Evolutionary conservation across 2,329 filamentous ascomycete genomes (phyloP).

Genomic region (Fusarium coffeatum): DNA sequence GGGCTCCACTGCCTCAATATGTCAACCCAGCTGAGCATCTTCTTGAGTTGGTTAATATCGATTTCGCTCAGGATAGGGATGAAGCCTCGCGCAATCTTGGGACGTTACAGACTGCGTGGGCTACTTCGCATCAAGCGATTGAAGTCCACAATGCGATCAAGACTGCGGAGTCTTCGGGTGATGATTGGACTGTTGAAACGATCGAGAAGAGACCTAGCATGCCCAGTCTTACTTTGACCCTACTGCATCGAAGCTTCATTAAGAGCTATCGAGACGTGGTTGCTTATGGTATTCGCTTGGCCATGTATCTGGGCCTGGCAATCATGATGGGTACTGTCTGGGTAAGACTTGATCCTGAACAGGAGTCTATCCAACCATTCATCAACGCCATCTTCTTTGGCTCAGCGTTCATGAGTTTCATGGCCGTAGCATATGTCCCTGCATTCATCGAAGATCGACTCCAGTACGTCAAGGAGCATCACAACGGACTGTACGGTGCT

Average conservation of each 20-base stretch:
- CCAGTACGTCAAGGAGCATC: slow-evolving; percentile 69
- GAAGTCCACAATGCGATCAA: slow-evolving; percentile 42
- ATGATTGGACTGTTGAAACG: slow-evolving; percentile 27
- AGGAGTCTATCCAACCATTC: slow-evolving; percentile 81
- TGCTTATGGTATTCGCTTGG: slow-evolving; percentile 83
- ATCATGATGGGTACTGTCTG: slow-evolving; percentile 92
- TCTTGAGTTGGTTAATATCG: slow-evolving; percentile 81
- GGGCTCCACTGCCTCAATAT: slow-evolving; percentile 72
- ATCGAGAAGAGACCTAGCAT: slow-evolving; percentile 55
- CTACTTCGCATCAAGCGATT: slow-evolving; percentile 35
- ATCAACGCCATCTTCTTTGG: slow-evolving; percentile 86
- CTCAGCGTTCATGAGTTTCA: slow-evolving; percentile 81
- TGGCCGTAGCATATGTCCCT: slow-evolving; percentile 87
- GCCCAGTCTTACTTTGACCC: slow-evolving; percentile 66
- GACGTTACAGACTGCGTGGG: slow-evolving; percentile 45
- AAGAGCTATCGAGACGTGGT: slow-evolving; percentile 88
- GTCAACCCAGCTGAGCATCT: slow-evolving; percentile 85
- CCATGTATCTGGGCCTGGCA: slow-evolving; percentile 81
- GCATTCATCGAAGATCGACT: slow-evolving; percentile 73
- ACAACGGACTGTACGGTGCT: slow-evolving; percentile 83
- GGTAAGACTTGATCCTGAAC: slow-evolving; percentile 75
- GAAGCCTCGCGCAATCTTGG: slow-evolving; percentile 54
- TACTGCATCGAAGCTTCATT: slow-evolving; percentile 83
- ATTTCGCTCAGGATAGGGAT: slow-evolving; percentile 69
- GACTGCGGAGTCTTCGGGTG: slow-evolving; percentile 47